These are phyloP conservation scores for Ceraceosorus bombacis DNA, from an alignment of 1,284 basidiomycete species.

Conservation along the genomic window DNA sequence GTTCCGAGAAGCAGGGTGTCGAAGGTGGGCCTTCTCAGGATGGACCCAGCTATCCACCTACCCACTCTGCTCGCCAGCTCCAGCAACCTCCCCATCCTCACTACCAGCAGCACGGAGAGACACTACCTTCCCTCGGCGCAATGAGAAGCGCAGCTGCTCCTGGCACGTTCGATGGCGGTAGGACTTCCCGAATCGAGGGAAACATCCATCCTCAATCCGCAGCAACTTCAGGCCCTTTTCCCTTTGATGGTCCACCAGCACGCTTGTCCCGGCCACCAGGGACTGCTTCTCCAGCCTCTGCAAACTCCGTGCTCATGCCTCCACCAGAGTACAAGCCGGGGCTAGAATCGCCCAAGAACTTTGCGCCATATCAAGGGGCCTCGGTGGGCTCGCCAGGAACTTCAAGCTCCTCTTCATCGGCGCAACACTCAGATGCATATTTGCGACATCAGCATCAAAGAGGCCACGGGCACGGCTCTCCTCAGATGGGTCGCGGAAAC, in stretches of 20 bases:
- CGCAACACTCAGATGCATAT: too few relatives aligned
- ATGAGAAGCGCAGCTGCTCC: not conserved
- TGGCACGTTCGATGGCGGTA: not conserved
- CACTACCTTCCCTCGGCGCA: not conserved
- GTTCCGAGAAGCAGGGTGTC: not conserved
- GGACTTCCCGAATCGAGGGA: not conserved
- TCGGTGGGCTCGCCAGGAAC: too few relatives aligned
- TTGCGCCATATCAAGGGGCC: too few relatives aligned
- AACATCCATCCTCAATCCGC: not conserved
- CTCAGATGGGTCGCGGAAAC: too few relatives aligned
- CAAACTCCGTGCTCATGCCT: too few relatives aligned
- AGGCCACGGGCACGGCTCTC: too few relatives aligned
- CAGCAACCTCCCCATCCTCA: not conserved
- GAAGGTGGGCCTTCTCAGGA: conserved; percentile 2
- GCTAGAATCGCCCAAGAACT: too few relatives aligned
- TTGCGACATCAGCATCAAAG: too few relatives aligned
- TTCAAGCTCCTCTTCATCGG: too few relatives aligned
- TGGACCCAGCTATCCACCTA: not conserved
- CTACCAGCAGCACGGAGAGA: not conserved
- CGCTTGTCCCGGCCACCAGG: not conserved
- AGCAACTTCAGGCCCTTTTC: not conserved
- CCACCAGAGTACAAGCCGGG: too few relatives aligned
- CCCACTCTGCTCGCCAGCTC: not conserved
- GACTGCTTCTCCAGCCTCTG: too few relatives aligned
- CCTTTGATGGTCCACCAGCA: not conserved